phyloP scores from a whole-genome alignment of 2,329 filamentous ascomycete species.

The Sporothrix dimorphospora region DNA sequence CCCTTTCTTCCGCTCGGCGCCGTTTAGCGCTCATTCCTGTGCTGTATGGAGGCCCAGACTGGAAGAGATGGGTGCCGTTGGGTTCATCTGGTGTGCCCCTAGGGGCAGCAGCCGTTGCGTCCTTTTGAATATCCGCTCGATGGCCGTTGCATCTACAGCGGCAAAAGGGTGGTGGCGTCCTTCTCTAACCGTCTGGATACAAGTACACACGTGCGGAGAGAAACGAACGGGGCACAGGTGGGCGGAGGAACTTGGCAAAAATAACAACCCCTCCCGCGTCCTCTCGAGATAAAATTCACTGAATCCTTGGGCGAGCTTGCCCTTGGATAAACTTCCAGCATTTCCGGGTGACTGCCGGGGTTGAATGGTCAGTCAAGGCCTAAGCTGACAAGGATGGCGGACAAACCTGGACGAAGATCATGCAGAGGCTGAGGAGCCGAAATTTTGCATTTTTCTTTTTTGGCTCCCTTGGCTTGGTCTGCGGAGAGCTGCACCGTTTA shows the following conservation, averaged over 20 bases:
- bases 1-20: constrained; percentile 1
- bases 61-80: constrained; percentile 8
- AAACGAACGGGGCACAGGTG: constrained; percentile 6
- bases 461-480: not conserved
- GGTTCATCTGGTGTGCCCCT: constrained; percentile 1
- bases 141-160: constrained; percentile 12
- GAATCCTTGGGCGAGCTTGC: not conserved
- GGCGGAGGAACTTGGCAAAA: constrained; percentile 17
- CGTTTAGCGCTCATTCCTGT: constrained; percentile 16
- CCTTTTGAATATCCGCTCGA: not conserved
- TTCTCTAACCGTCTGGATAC: not conserved
- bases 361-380: constrained; percentile 13
- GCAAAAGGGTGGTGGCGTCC: not conserved
- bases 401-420: constrained; percentile 31
- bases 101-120: constrained; percentile 1
- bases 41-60: not conserved
- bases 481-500: constrained; percentile 1
- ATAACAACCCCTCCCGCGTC: constrained; percentile 2
- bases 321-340: constrained; percentile 23
- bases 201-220: constrained; percentile 11
- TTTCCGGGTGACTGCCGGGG: constrained; percentile 27
- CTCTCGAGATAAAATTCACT: constrained; percentile 17
- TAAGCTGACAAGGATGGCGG: constrained; percentile 30
- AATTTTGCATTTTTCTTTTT: constrained; percentile 24
- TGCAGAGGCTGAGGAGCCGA: constrained; percentile 32